Evolutionary conservation across 768 basidiomycete genomes (phyloP).

Genomic region (Suillus sp.): DNA sequence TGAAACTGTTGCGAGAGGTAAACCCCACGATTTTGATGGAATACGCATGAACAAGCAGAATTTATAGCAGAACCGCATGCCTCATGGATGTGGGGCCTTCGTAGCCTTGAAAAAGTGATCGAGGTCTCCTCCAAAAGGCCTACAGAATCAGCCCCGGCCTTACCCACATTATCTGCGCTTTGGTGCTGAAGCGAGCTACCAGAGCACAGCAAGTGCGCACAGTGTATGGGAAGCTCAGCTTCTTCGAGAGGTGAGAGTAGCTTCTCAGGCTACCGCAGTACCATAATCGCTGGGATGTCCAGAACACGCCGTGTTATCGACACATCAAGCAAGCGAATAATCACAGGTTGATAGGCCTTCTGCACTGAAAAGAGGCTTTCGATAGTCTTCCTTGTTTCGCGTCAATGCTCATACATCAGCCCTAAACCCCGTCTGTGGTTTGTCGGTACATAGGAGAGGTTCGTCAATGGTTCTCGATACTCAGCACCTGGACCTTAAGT

Average conservation of each 20-base stretch:
- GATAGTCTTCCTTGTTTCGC: slow-evolving; percentile 2
- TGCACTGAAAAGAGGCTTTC: slow-evolving; percentile 1
- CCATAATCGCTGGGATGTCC: slow-evolving; percentile 8
- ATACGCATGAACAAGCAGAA: not conserved
- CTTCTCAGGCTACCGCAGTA: slow-evolving; percentile 11
- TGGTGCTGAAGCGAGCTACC: not conserved
- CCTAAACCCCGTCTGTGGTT: not conserved
- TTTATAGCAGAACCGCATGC: slow-evolving; percentile 1
- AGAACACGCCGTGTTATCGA: slow-evolving; percentile 6
- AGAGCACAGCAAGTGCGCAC: slow-evolving; percentile 1
- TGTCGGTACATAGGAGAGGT: not conserved
- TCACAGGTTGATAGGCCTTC: slow-evolving; percentile 1
- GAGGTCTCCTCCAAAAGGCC: not conserved
- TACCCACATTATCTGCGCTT: slow-evolving; percentile 4
- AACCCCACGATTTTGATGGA: not conserved
- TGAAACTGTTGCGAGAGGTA: not conserved
- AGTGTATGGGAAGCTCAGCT: not conserved
- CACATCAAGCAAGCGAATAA: slow-evolving; percentile 4
- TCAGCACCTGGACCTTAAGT: not conserved
- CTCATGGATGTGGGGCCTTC: slow-evolving; percentile 1
- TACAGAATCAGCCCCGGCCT: not conserved
- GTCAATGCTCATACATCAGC: not conserved
- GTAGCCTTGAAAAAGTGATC: not conserved
- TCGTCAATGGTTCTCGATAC: not conserved
- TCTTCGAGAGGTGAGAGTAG: slow-evolving; percentile 6